Conservation (phyloP, 2,329 filamentous ascomycete genomes). For the Fusarium sp. region DNA sequence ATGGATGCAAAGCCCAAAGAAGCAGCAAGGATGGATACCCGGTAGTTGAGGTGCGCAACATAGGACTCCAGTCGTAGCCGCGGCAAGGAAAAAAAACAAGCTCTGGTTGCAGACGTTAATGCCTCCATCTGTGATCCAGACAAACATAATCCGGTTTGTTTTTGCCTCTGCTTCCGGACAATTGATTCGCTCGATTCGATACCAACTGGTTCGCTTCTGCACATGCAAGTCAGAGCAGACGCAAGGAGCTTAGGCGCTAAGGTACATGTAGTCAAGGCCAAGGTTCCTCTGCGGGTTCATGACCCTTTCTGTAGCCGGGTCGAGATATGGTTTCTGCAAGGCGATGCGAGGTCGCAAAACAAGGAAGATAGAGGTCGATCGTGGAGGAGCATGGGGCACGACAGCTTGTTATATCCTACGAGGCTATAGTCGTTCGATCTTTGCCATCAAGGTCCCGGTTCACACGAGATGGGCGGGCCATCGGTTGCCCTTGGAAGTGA, state of each 20-base stretch:
- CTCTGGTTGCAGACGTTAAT: conserved; percentile 32
- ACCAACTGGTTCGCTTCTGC: conserved; percentile 29
- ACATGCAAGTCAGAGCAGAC: conserved; percentile 41
- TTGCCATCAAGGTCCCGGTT: conserved; percentile 20
- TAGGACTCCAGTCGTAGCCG: conserved; percentile 19
- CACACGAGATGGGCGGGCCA: conserved; percentile 32
- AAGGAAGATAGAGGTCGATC: conserved; percentile 12
- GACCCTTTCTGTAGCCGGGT: conserved; percentile 20
- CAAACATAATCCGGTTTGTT: conserved; percentile 20
- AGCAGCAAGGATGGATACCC: conserved; percentile 26
- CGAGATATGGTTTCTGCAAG: background rate
- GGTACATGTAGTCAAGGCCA: conserved; percentile 18
- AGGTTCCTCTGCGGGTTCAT: conserved; percentile 35
- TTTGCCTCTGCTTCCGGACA: conserved; percentile 18
- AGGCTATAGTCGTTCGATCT: conserved; percentile 29
- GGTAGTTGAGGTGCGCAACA: conserved; percentile 17
- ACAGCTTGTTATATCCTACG: conserved; percentile 3
- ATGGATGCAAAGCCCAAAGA: conserved; percentile 1
- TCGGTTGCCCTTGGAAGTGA: conserved; percentile 26
- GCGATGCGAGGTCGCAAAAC: conserved; percentile 8
- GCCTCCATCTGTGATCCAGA: conserved; percentile 12
- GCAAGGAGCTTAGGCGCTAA: conserved; percentile 33
- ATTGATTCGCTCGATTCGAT: conserved; percentile 35
- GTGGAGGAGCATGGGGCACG: background rate
- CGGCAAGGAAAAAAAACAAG: conserved; percentile 16